Percentiles rank a stretch among this genome's conserved stretches.
These are phyloP conservation scores for Mikania micrantha DNA, from an alignment of 129 eudicot genomes.

Conservation along the genomic window DNA sequence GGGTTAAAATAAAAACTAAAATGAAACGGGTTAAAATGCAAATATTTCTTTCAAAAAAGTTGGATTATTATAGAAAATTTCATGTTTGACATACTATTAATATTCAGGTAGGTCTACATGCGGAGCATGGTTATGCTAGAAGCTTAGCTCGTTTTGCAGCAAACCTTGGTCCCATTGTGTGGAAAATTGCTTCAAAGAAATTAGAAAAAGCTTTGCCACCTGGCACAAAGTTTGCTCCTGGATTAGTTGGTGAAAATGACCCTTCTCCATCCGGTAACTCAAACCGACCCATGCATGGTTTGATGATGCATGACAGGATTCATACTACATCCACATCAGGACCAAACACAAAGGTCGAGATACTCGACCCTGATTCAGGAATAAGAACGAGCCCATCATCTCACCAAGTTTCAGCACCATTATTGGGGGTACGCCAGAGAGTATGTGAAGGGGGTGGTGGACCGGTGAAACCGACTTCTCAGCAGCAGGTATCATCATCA, in stretches of 20 bases:
- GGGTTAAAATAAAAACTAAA: no score
- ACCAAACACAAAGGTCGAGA: slow-evolving; percentile 23
- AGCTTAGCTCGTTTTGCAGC: slow-evolving; percentile 93
- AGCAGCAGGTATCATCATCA: slow-evolving; percentile 23
- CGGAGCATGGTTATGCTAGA: slow-evolving; percentile 85
- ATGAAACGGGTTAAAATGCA: no score
- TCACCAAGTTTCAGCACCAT: slow-evolving; percentile 32
- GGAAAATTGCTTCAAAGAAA: slow-evolving; percentile 82
- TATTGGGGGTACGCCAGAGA: slow-evolving; percentile 40
- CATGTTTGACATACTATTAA: no score
- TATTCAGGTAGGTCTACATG: slow-evolving; percentile 75
- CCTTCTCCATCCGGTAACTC: slow-evolving; percentile 32
- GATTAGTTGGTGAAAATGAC: slow-evolving; percentile 66
- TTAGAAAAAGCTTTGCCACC: slow-evolving; percentile 54
- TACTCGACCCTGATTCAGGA: slow-evolving; percentile 30
- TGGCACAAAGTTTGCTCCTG: slow-evolving; percentile 73
- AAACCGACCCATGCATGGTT: slow-evolving; percentile 10
- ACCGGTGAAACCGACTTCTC: slow-evolving; percentile 23
- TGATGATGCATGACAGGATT: slow-evolving; percentile 24
- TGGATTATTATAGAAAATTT: no score
- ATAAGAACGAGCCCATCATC: slow-evolving; percentile 10
- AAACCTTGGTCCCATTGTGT: slow-evolving; percentile 78
- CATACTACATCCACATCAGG: slow-evolving; percentile 33
- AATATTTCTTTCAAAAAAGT: no score
- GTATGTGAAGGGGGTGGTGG: slow-evolving; percentile 20